phyloP scores from a whole-genome alignment of 495 filamentous ascomycete genomes.

The Lentithecium fluviatile region DNA sequence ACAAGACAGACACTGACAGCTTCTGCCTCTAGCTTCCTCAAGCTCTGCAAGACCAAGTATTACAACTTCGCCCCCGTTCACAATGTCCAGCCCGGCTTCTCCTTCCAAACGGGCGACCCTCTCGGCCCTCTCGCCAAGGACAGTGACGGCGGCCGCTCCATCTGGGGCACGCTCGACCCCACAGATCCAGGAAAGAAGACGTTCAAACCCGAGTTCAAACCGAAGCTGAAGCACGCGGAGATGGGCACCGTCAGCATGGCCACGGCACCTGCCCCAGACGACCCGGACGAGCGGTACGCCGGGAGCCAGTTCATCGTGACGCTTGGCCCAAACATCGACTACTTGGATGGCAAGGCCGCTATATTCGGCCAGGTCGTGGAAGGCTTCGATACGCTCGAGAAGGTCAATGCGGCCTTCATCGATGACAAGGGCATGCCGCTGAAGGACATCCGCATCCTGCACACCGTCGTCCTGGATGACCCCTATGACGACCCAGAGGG shows the following conservation, averaged over 20 bases:
- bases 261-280: conserved; percentile 69
- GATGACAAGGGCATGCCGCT: conserved; percentile 81
- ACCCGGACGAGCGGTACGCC: conserved; percentile 77
- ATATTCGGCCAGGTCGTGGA: conserved; percentile 94
- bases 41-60: conserved; percentile 97
- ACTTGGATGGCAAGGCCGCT: conserved; percentile 85
- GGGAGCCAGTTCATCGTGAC: conserved; percentile 91
- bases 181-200: conserved; percentile 65
- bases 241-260: conserved; percentile 94
- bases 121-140: conserved; percentile 76
- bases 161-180: conserved; percentile 75
- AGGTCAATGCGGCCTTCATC: conserved; percentile 85
- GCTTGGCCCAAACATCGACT: conserved; percentile 80
- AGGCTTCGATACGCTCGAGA: conserved; percentile 87
- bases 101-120: conserved; percentile 92
- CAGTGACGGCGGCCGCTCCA: conserved; percentile 86
- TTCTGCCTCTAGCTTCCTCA: conserved; percentile 71
- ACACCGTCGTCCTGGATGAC: conserved; percentile 86
- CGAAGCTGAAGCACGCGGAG: conserved; percentile 80
- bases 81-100: conserved; percentile 85
- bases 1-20: conserved; percentile 53
- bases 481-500: conserved; percentile 78
- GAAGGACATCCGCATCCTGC: conserved; percentile 88
- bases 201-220: conserved; percentile 79
- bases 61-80: conserved; percentile 94